These are phyloP conservation scores for Trichophyton benhamiae DNA, from an alignment of 2,329 filamentous ascomycete species.

Conservation along the genomic window DNA sequence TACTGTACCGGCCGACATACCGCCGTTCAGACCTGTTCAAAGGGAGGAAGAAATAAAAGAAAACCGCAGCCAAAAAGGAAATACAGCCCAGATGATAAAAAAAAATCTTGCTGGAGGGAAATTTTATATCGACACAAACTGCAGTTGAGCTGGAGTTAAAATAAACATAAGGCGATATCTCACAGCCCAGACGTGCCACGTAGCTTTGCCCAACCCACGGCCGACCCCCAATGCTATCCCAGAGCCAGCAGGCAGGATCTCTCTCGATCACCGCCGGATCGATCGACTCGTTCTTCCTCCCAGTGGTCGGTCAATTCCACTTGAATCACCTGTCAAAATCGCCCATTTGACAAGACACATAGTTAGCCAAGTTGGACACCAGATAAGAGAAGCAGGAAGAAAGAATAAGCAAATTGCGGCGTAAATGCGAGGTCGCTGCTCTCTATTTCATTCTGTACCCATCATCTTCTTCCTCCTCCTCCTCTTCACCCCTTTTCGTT, in stretches of 20 bases:
- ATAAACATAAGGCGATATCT: constrained; percentile 3
- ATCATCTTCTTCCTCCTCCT: too few species aligned
- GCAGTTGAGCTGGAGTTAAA: constrained; percentile 2
- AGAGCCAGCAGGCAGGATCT: not conserved
- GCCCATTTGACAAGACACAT: not conserved
- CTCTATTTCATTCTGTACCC: too few species aligned
- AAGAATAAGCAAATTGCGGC: not conserved
- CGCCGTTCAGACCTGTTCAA: not conserved
- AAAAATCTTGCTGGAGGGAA: not conserved
- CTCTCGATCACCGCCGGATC: not conserved
- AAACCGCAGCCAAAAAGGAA: not conserved
- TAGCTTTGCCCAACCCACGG: not conserved
- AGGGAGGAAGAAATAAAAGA: not conserved
- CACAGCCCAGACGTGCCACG: constrained; percentile 2
- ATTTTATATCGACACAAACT: not conserved
- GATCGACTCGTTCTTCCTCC: too few species aligned
- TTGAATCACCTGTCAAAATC: constrained; percentile 2
- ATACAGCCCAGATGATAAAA: not conserved
- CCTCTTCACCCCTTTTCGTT: too few species aligned
- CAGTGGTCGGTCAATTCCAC: not conserved
- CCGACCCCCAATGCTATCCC: not conserved
- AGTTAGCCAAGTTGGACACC: not conserved
- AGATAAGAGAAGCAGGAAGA: too few species aligned
- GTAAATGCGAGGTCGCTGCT: not conserved
- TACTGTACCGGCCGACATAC: not conserved